Evolutionary conservation across 257 asterid species (phyloP), one percentile per base, ranked within the genome.

Genomic region (Lantana camara): DNA sequence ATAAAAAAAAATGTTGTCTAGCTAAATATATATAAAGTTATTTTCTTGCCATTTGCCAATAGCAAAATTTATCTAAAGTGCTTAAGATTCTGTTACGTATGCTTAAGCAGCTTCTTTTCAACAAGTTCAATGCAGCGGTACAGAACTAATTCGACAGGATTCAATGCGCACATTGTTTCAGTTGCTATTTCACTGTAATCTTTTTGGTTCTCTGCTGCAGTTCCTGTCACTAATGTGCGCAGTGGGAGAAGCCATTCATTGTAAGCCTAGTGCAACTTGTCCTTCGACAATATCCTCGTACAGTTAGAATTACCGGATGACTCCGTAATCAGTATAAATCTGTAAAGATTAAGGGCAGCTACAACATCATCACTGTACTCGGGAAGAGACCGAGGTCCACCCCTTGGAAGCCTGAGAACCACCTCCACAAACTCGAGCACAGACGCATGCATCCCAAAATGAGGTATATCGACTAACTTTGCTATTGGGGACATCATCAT

Each of bases 331-430:
- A 90, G 77, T 34, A 87, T 68, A 65, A 61, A 93, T 79, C 97
- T 79, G 82, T 79, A 90, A 62, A 90, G 86, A 77, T 90, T 93
- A 49, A 93, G 97, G 63, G 96, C 95, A 35, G 97, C 78, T 22
- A 80, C 75, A 75, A 90, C 90, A 97, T 90, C 96, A 80, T 93
- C 96, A 65, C 89, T 78, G 82, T 70, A 71, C 73, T 90, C 97
- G 3, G 96, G 96, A 63, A 93, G 95, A 11, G 79, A 66, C 44
- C 96, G 97, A 67, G 96, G 99, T 66, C 97, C 95, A 50, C 97
- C 97, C 58, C 56, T 59, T 21, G 94, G 91, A 69, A 97, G 97
- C 69, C 76, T 85, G 47, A 93, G 77, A 78, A 93, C 80, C 78
- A 78, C 60, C 74, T 87, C 94, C 60, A 90, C 80, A 73, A 90